phyloP scores from a whole-genome alignment of 352 stramenopile genomes.

The Pythium scleroteichum region DNA sequence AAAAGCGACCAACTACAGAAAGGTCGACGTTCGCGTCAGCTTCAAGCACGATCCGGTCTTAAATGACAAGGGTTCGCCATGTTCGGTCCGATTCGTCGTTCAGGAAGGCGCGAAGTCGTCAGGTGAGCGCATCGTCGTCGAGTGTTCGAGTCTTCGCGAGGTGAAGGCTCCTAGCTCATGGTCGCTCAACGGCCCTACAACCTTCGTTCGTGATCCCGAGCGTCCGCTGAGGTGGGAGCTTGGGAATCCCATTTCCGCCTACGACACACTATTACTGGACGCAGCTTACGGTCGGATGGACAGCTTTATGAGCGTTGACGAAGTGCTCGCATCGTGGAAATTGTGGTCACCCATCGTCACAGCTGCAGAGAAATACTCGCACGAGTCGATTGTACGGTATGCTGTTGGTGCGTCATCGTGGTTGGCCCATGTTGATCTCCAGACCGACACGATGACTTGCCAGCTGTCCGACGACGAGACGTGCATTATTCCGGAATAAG shows the following conservation, averaged over 20 bases:
- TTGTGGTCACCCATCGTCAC: constrained; percentile 62
- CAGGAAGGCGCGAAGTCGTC: constrained; percentile 10
- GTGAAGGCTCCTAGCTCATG: constrained; percentile 6
- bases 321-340: constrained; percentile 61
- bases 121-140: constrained; percentile 12
- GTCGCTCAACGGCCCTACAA: not conserved
- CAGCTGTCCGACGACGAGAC: too few relatives aligned
- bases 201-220: not conserved
- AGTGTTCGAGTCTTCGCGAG: constrained; percentile 7
- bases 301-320: constrained; percentile 42
- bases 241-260: constrained; percentile 17
- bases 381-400: constrained; percentile 17
- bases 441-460: not conserved
- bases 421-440: not conserved
- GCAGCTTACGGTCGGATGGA: constrained; percentile 4
- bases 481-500: not conserved
- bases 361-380: not conserved
- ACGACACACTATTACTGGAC: constrained; percentile 22
- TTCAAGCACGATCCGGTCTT: constrained; percentile 2
- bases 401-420: constrained; percentile 16
- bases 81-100: constrained; percentile 18
- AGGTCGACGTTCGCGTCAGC: constrained; percentile 9
- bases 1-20: constrained; percentile 18
- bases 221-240: constrained; percentile 5
- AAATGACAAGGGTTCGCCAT: constrained; percentile 10